Conservation (phyloP, 495 filamentous ascomycete species). For the Aspergillus egyptiacus region DNA sequence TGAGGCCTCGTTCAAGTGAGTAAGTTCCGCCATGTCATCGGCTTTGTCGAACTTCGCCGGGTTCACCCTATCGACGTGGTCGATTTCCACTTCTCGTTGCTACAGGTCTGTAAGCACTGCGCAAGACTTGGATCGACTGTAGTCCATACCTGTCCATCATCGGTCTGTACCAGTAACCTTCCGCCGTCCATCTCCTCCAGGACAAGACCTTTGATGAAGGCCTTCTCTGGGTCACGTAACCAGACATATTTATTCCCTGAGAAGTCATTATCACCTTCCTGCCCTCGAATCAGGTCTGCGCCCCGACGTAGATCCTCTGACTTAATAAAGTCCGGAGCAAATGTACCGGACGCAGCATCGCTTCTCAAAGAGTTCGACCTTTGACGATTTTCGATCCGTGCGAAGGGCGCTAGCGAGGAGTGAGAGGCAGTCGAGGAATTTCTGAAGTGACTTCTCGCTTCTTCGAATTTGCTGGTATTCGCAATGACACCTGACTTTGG, state of each 20-base stretch:
- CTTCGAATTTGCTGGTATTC: constrained; percentile 42
- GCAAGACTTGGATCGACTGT: neutral
- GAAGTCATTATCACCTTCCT: constrained; percentile 96
- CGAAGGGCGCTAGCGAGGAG: constrained; percentile 24
- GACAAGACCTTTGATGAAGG: constrained; percentile 89
- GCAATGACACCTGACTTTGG: constrained; percentile 70
- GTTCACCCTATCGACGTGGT: constrained; percentile 96
- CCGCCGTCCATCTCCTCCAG: constrained; percentile 68
- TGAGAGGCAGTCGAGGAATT: constrained; percentile 52
- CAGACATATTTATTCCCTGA: constrained; percentile 99
- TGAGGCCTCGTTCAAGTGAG: constrained; percentile 94
- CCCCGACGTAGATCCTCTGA: constrained; percentile 63
- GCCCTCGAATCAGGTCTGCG: constrained; percentile 63
- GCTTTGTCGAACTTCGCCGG: constrained; percentile 99
- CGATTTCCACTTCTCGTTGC: constrained; percentile 80
- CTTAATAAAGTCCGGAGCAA: constrained; percentile 94
- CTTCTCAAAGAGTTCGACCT: constrained; percentile 59
- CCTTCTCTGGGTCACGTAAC: constrained; percentile 77
- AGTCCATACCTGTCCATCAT: constrained; percentile 76
- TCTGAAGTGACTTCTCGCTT: constrained; percentile 45
- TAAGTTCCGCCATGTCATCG: constrained; percentile 98
- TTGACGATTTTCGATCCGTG: constrained; percentile 25
- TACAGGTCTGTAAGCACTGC: constrained; percentile 29
- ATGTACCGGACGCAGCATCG: constrained; percentile 62
- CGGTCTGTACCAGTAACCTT: constrained; percentile 77